These are phyloP conservation scores for Murraya koenigii DNA, from an alignment of 345 rosid genomes.

Conservation along the genomic window DNA sequence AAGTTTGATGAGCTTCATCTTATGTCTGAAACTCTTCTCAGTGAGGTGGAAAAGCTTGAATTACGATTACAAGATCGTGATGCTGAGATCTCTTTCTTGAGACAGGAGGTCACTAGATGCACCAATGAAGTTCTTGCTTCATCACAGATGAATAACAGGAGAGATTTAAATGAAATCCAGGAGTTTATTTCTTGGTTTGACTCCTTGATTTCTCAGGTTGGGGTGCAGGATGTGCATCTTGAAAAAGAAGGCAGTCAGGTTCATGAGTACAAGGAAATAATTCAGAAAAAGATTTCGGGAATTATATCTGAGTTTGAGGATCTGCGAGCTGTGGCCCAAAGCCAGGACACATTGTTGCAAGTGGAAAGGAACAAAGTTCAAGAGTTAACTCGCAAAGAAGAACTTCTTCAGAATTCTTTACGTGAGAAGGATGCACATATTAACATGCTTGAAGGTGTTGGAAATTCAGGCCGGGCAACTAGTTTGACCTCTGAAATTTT, in stretches of 20 bases:
- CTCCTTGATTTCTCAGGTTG: conserved; percentile 44
- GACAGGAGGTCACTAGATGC: conserved; percentile 97
- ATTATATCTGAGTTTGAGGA: conserved; percentile 60
- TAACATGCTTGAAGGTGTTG: conserved; percentile 47
- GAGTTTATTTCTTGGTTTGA: conserved; percentile 66
- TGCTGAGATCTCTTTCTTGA: conserved; percentile 86
- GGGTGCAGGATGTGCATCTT: conserved; percentile 40
- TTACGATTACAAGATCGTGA: conserved; percentile 82
- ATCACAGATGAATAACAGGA: conserved; percentile 58
- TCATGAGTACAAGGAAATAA: conserved; percentile 55
- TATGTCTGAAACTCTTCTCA: conserved; percentile 73
- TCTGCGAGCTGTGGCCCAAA: conserved; percentile 49
- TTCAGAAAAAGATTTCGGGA: conserved; percentile 53
- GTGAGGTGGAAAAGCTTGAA: conserved; percentile 89
- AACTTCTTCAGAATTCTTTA: conserved; percentile 60
- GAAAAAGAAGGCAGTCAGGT: conserved; percentile 29
- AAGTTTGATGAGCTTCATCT: conserved; percentile 96
- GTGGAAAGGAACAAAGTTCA: conserved; percentile 69
- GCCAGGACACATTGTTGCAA: conserved; percentile 60
- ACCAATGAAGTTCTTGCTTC: conserved; percentile 80
- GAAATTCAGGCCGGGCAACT: conserved; percentile 37
- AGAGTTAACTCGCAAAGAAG: conserved; percentile 59
- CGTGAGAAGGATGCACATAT: conserved; percentile 62
- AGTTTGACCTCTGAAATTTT: conserved; percentile 55
- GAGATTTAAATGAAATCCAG: conserved; percentile 52